Evolutionary conservation across 2,329 filamentous ascomycete genomes (phyloP).

Genomic region (Delphinella strobiligena): DNA sequence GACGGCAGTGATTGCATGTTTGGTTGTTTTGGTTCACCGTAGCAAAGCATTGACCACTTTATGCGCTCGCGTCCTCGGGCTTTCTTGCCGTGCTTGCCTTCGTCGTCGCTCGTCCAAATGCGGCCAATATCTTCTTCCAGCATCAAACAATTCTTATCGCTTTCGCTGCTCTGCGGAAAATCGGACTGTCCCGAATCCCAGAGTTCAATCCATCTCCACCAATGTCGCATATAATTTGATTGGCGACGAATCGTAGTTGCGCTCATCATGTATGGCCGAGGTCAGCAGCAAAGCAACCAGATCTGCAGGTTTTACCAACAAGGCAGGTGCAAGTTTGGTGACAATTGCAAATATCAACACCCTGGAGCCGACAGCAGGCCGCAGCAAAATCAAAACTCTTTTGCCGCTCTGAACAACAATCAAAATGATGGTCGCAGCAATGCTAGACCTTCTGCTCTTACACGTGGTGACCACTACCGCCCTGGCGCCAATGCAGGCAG

Average conservation of each 20-base stretch:
- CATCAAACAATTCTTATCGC: too few relatives aligned
- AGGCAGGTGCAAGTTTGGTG: slow-evolving; percentile 54
- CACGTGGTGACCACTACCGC: slow-evolving; percentile 25
- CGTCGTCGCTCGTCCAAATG: too few relatives aligned
- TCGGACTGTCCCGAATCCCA: too few relatives aligned
- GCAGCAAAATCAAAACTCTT: slow-evolving; percentile 39
- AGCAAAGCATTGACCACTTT: too few relatives aligned
- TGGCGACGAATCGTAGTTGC: background rate
- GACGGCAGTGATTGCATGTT: too few relatives aligned
- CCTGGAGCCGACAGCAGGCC: slow-evolving; percentile 27
- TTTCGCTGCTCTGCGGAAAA: too few relatives aligned
- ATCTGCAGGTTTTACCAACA: slow-evolving; percentile 55
- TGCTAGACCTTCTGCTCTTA: slow-evolving; percentile 16
- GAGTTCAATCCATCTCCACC: background rate
- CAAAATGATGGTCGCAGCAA: slow-evolving; percentile 13
- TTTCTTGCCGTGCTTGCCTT: too few relatives aligned
- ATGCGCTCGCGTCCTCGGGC: too few relatives aligned
- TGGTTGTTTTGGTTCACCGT: too few relatives aligned
- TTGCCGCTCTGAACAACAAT: slow-evolving; percentile 36
- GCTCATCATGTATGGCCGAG: slow-evolving; percentile 7
- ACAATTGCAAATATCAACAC: slow-evolving; percentile 49
- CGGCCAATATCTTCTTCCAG: too few relatives aligned
- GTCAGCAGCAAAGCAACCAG: slow-evolving; percentile 6
- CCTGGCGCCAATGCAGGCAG: background rate
- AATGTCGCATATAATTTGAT: background rate